Base-by-base conservation (phyloP, 768 basidiomycete genomes). In the Sporobolomyces phaffii region DNA sequence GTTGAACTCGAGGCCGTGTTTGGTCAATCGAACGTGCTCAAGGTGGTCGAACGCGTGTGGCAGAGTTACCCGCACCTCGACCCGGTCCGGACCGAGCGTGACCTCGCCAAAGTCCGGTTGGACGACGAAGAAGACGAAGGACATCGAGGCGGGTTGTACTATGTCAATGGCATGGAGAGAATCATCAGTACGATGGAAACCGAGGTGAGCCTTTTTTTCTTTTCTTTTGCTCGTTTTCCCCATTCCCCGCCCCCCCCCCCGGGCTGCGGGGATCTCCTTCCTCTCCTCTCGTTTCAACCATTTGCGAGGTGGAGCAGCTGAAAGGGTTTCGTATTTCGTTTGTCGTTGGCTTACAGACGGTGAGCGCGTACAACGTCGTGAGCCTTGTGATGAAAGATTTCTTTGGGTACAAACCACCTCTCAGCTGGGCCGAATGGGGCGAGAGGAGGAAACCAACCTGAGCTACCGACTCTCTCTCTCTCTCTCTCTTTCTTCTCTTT, bases 101-200 rank as follows among this genome's bases (percentile, higher is more conserved):
- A 74, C 14, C 91, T 90, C 78, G 86, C 92, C 36, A 87, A 90
- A 2, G 81, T 94, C 62, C 86, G 85, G 77, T 83, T 91, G 8
- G 87, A 84, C 63, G 80, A 82, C 60, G 54, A 56, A 5, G 17
- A 9, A 17, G 38, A 17, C 38, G 17, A 38, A 9, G 38, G 38
- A 17, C 38, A 38, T 9, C 38, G n/a, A n/a, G 38, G 34, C 17
- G 87, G 89, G 5, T 80, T 96, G 48, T 94, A 90, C 79, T 97
- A 97, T 73, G 86, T 91, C 50, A 94, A 92, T 71, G 85, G 89
- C 1, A 88, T 96, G 69, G 94, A 98, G 79, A 86, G 88, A 36
- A 84, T 90, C 73, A 87, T 92, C 50, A 89, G 86, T 18, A 91
- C 90, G 9, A 96, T 97, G 93, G 93, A 97, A 77, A 93, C 91